Percentiles rank a stretch among this genome's conserved stretches.
Conservation (phyloP, 2,329 filamentous ascomycete genomes). For the Xylaria sp. region DNA sequence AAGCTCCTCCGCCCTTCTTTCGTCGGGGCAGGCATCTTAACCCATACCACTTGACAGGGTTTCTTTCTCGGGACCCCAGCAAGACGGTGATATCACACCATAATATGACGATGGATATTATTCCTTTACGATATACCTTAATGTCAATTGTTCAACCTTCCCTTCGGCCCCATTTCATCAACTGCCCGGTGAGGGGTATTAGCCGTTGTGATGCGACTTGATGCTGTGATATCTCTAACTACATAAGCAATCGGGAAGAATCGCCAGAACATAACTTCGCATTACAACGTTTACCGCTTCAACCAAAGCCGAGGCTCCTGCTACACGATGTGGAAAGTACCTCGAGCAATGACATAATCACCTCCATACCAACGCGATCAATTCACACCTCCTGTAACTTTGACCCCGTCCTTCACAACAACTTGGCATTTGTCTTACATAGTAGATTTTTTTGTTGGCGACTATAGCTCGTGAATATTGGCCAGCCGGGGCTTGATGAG, state of each 20-base stretch:
- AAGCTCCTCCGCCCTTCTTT: slow-evolving; percentile 8
- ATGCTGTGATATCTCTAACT: slow-evolving; percentile 63
- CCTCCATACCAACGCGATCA: slow-evolving; percentile 50
- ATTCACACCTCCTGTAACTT: slow-evolving; percentile 52
- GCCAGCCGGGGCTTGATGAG: slow-evolving; percentile 67
- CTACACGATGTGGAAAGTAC: slow-evolving; percentile 65
- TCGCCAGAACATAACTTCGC: slow-evolving; percentile 66
- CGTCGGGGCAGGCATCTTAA: slow-evolving; percentile 18
- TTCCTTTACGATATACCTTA: slow-evolving; percentile 55
- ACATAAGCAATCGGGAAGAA: slow-evolving; percentile 68
- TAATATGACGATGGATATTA: slow-evolving; percentile 61
- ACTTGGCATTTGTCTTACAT: slow-evolving; percentile 67
- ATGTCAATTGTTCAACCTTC: slow-evolving; percentile 58
- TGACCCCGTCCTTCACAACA: slow-evolving; percentile 67
- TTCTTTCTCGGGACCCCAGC: slow-evolving; percentile 45
- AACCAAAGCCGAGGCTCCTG: slow-evolving; percentile 61
- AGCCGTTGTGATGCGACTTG: slow-evolving; percentile 66
- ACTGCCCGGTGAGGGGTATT: slow-evolving; percentile 62
- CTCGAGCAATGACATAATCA: slow-evolving; percentile 61
- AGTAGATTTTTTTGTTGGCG: too few relatives aligned
- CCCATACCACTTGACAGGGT: slow-evolving; percentile 21
- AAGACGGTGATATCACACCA: slow-evolving; percentile 66
- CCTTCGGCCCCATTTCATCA: slow-evolving; percentile 61
- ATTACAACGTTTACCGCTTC: slow-evolving; percentile 60
- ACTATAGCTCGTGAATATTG: slow-evolving; percentile 67